Evolutionary conservation across 2,329 filamentous ascomycete species (phyloP).

Genomic region (Colletotrichum sublineola): DNA sequence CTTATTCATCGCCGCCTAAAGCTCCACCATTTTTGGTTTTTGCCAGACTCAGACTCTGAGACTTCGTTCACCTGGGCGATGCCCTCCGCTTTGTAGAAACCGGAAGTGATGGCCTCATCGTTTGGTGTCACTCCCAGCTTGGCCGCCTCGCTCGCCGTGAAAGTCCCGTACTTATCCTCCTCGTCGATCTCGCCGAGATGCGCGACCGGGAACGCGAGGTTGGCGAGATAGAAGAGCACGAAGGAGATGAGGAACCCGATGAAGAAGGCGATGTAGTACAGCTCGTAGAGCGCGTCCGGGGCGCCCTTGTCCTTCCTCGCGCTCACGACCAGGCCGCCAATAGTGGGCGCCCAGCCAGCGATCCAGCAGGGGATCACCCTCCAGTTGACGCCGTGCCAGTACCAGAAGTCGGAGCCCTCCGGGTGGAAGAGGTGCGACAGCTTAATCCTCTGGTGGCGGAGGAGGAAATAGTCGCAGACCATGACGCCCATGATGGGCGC

Average conservation of each 20-base stretch:
- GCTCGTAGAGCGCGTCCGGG: slow-evolving; percentile 54
- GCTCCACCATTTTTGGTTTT: not conserved
- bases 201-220: slow-evolving; percentile 54
- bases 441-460: slow-evolving; percentile 51
- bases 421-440: slow-evolving; percentile 53
- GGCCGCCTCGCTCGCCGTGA: slow-evolving; percentile 57
- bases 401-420: slow-evolving; percentile 56
- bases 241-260: slow-evolving; percentile 50
- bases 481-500: slow-evolving; percentile 57
- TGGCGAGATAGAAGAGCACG: slow-evolving; percentile 44
- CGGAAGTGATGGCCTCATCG: not conserved
- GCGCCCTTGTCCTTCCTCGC: slow-evolving; percentile 43
- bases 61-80: not conserved
- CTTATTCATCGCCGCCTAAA: not conserved
- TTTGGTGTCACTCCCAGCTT: slow-evolving; percentile 54
- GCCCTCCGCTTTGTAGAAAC: not conserved
- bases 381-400: slow-evolving; percentile 50
- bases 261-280: slow-evolving; percentile 63
- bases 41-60: not conserved
- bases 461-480: slow-evolving; percentile 51
- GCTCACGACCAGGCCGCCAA: slow-evolving; percentile 44
- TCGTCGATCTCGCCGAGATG: slow-evolving; percentile 59
- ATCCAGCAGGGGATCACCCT: slow-evolving; percentile 49
- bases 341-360: slow-evolving; percentile 58
- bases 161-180: slow-evolving; percentile 59